phyloP scores from a whole-genome alignment of 768 basidiomycete species.

The Psilocybe sp. region DNA sequence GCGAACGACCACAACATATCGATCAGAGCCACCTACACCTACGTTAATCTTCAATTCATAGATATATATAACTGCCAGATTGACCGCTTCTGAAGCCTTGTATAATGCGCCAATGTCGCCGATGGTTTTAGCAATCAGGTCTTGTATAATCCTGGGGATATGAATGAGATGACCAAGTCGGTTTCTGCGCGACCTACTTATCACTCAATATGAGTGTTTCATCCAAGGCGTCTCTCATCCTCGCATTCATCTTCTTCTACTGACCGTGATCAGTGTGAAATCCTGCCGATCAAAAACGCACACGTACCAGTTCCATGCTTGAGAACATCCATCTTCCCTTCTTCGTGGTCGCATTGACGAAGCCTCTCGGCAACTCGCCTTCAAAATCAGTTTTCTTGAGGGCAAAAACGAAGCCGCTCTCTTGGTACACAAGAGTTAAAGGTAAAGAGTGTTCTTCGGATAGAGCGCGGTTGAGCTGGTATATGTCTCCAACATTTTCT shows the following conservation, averaged over 20 bases:
- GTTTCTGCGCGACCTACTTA: constrained; percentile 40
- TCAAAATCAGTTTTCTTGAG: constrained; percentile 69
- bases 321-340: constrained; percentile 76
- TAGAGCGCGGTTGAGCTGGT: constrained; percentile 57
- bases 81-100: constrained; percentile 86
- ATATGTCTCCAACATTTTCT: constrained; percentile 89
- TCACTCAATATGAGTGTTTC: constrained; percentile 87
- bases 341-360: constrained; percentile 63
- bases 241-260: constrained; percentile 84
- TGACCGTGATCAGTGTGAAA: background rate
- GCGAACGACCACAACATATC: constrained; percentile 93
- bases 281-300: background rate
- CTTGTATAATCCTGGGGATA: constrained; percentile 66
- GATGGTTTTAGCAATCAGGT: constrained; percentile 69
- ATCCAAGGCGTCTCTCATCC: constrained; percentile 89
- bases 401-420: constrained; percentile 69
- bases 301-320: constrained; percentile 74
- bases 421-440: constrained; percentile 66
- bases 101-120: constrained; percentile 78
- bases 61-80: background rate
- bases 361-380: constrained; percentile 64
- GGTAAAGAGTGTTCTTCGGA: constrained; percentile 65
- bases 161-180: background rate
- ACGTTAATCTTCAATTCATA: background rate
- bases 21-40: constrained; percentile 69